phyloP scores from a whole-genome alignment of 768 basidiomycete species.

The Lactarius quietus region DNA sequence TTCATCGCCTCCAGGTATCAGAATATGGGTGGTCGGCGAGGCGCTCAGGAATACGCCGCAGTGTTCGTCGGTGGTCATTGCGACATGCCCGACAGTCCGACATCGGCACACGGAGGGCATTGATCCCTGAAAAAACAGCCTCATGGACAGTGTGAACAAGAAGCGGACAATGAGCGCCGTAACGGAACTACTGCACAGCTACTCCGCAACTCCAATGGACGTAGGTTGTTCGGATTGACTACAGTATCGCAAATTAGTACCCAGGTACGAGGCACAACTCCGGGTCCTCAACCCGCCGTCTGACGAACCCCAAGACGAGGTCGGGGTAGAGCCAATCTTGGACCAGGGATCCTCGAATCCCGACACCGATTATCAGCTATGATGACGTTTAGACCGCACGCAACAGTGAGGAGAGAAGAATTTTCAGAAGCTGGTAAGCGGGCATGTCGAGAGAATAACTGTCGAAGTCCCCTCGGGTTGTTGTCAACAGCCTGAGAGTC shows the following conservation, averaged over 20 bases:
- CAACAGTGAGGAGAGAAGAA: neutral
- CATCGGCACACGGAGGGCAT: neutral
- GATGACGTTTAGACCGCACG: neutral
- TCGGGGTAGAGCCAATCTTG: neutral
- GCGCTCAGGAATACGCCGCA: neutral
- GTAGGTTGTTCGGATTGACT: neutral
- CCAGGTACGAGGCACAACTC: neutral
- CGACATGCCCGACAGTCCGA: neutral
- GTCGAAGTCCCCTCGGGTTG: too few species aligned
- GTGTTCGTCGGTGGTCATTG: neutral
- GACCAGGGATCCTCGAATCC: neutral
- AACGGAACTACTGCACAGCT: neutral
- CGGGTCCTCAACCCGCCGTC: neutral
- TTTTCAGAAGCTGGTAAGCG: neutral
- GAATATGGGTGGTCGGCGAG: neutral
- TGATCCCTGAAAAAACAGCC: constrained; percentile 1
- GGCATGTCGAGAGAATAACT: neutral
- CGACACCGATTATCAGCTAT: neutral
- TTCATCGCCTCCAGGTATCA: neutral
- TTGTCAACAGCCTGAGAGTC: too few species aligned
- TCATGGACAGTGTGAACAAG: neutral
- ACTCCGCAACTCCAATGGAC: too few species aligned
- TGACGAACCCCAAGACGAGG: neutral
- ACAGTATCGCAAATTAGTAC: neutral
- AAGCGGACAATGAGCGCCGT: neutral